Percentiles rank a stretch among this genome's conserved stretches.
Evolutionary conservation across 148 eudicot genomes (phyloP).

Genomic region (Heliosperma pusillum): DNA sequence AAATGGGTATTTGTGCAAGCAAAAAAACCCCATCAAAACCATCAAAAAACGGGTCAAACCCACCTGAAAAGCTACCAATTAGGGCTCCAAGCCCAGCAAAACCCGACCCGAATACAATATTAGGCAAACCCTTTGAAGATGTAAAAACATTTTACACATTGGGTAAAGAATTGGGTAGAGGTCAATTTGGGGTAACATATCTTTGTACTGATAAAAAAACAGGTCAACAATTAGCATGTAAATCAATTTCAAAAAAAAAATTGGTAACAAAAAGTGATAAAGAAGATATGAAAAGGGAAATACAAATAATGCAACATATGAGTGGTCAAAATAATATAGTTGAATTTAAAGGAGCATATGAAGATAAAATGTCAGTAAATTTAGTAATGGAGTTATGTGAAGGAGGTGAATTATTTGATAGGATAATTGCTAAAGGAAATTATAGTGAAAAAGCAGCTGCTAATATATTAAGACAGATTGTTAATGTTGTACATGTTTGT

Average conservation of each 20-base stretch:
- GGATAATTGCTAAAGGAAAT: slow-evolving; percentile 78
- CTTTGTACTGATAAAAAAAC: slow-evolving; percentile 43
- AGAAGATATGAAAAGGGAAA: slow-evolving; percentile 80
- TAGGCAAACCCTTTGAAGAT: slow-evolving; percentile 74
- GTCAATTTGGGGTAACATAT: slow-evolving; percentile 73
- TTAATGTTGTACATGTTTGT: slow-evolving; percentile 78
- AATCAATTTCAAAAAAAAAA: slow-evolving; percentile 72
- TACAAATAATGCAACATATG: slow-evolving; percentile 86
- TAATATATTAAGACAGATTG: slow-evolving; percentile 60
- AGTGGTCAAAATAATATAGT: slow-evolving; percentile 83
- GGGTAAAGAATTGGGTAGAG: slow-evolving; percentile 79
- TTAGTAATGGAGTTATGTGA: slow-evolving; percentile 88
- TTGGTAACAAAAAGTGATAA: slow-evolving; percentile 61
- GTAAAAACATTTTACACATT: slow-evolving; percentile 48
- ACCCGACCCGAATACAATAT: slow-evolving; percentile 52
- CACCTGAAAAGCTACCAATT: slow-evolving; percentile 26
- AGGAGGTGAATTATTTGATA: slow-evolving; percentile 81
- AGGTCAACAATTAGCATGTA: slow-evolving; percentile 62
- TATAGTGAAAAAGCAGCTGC: slow-evolving; percentile 82
- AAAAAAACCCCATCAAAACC: slow-evolving; percentile 36
- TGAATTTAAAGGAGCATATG: slow-evolving; percentile 83
- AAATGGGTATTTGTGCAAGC: slow-evolving; percentile 66
- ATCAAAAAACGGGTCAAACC: slow-evolving; percentile 18
- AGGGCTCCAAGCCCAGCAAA: slow-evolving; percentile 30
- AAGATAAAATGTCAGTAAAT: slow-evolving; percentile 60